Evolutionary conservation across 2,329 filamentous ascomycete genomes (phyloP), one percentile per base, ranked within the genome.

Genomic region (Sporothrix protearum): DNA sequence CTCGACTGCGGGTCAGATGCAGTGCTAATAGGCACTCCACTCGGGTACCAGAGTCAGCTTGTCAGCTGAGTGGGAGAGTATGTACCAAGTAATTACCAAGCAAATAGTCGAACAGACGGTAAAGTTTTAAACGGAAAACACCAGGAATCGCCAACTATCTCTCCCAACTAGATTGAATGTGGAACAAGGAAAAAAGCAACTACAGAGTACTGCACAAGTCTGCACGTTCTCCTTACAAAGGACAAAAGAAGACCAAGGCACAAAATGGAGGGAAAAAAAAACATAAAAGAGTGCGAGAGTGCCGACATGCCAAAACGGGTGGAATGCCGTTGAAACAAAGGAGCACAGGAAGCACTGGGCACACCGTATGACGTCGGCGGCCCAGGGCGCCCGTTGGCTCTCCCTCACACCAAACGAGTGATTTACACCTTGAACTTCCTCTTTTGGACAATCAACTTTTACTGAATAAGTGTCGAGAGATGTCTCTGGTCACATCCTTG

Each of bases 321-420:
- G n/a, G 22, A 66, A 66, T 66, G 61, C 25, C 6, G 61, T 66
- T 66, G 61, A 66, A 66, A 47, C 39, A 66, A 66, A 66, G 61
- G 39, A 30, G 30, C 14, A 3, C n/a, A 42, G n/a, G n/a, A 7
- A 55, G 33, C 61, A 7, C 63, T 66, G 61, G n/a, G n/a, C n/a
- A 30, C 63, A 49, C 63, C 25, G 9, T 66, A 66, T 66, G 63
- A 66, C 63, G 63, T 66, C 63, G 63, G 63, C 39, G 25, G 61
- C 25, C 14, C n/a, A 28, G 28, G 39, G 33, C 12, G 36, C 61
- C 7, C n/a, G 19, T 28, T n/a, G n/a, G 49, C 2, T 33, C 63
- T 66, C 63, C 25, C 63, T 66, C 25, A 39, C 25, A n/a, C n/a
- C n/a, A n/a, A 9, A 2, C 42, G 14, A 12, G 14, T 6, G 63